Evolutionary conservation across 1,284 basidiomycete genomes (phyloP).

Genomic region (Austroboletus novae-zelandiae): DNA sequence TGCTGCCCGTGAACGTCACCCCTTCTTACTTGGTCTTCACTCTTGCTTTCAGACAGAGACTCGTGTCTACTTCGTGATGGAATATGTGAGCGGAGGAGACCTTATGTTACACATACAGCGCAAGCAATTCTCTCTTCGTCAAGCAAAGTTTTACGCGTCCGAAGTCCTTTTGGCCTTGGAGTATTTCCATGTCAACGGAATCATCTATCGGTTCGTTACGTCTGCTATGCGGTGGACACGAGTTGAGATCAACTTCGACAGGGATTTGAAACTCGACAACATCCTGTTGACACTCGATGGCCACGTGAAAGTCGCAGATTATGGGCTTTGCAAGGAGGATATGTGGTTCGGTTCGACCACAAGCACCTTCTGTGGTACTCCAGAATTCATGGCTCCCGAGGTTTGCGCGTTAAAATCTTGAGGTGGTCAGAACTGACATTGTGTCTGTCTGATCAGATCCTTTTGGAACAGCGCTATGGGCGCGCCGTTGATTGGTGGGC

Average conservation of each 20-base stretch:
- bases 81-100: constrained; percentile 96
- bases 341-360: constrained; percentile 99
- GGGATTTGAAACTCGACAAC: constrained; percentile 98
- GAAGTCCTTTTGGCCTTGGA: constrained; percentile 96
- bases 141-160: constrained; percentile 99
- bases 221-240: not conserved
- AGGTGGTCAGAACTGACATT: not conserved
- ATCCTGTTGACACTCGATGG: constrained; percentile 96
- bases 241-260: constrained; percentile 33
- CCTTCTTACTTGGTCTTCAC: constrained; percentile 94
- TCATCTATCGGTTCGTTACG: constrained; percentile 84
- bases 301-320: constrained; percentile 98
- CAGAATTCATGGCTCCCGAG: constrained; percentile 99
- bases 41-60: constrained; percentile 99
- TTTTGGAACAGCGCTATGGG: constrained; percentile 97
- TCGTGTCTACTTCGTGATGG: constrained; percentile 92
- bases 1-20: constrained; percentile 94
- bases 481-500: constrained; percentile 99
- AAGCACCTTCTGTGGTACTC: constrained; percentile 98
- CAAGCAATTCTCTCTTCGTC: constrained; percentile 91
- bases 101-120: constrained; percentile 92
- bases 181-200: constrained; percentile 98
- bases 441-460: constrained; percentile 59
- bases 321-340: constrained; percentile 98
- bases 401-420: constrained; percentile 41